A percentile compares a stretch with the other conserved stretches of the same genome.
Evolutionary conservation across 176 grass and related monocot genomes (phyloP).

Genomic region (Chloris gayana): DNA sequence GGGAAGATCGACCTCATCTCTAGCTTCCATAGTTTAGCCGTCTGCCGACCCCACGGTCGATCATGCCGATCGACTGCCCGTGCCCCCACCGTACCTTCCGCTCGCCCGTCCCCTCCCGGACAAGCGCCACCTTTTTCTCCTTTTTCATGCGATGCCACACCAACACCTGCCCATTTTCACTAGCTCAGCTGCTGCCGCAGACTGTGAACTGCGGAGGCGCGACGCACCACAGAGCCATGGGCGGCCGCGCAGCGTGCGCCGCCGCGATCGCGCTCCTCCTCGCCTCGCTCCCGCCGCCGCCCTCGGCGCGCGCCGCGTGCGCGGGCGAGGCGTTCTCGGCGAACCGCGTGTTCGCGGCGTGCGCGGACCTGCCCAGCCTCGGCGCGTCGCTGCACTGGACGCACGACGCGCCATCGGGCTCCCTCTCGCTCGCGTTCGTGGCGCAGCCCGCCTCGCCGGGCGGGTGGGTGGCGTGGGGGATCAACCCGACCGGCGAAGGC

Average conservation of each 20-base stretch:
- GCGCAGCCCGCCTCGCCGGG: slow-evolving; percentile 44
- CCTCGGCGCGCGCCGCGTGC: slow-evolving; percentile 24
- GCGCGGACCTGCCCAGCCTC: slow-evolving; percentile 61
- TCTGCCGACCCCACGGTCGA: background rate
- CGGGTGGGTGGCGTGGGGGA: slow-evolving; percentile 79
- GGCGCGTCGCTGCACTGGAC: slow-evolving; percentile 68
- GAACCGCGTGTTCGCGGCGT: slow-evolving; percentile 53
- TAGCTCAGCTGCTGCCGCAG: background rate
- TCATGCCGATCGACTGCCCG: too few species aligned
- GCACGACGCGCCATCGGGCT: slow-evolving; percentile 41
- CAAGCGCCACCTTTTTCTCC: background rate
- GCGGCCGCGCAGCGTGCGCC: background rate
- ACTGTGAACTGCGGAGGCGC: background rate
- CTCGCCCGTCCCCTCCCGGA: background rate
- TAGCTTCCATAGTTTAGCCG: background rate
- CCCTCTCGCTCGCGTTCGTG: slow-evolving; percentile 63
- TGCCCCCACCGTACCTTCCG: background rate
- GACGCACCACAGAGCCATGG: background rate
- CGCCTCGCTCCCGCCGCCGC: background rate
- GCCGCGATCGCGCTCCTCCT: slow-evolving; percentile 28
- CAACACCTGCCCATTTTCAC: background rate
- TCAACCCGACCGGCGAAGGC: slow-evolving; percentile 50
- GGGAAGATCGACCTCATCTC: background rate
- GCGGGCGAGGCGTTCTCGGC: slow-evolving; percentile 39
- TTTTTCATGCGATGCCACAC: background rate